Evolutionary conservation across 495 filamentous ascomycete genomes (phyloP), one percentile per base, ranked within the genome.

Genomic region (Emericellopsis terricola): DNA sequence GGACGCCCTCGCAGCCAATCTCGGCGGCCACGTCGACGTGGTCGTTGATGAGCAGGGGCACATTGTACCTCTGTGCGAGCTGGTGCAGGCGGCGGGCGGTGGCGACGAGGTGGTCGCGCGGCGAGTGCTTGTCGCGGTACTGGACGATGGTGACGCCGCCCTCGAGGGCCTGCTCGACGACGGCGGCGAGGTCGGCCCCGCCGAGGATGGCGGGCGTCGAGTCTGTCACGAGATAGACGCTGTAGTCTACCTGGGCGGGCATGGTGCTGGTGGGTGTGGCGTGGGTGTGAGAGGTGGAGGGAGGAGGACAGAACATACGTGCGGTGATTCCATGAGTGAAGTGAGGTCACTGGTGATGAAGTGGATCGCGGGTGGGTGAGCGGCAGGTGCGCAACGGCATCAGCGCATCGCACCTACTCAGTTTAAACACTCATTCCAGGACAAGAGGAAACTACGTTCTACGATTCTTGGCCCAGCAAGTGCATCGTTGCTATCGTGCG

Each of bases 21-120:
- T 82, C 89, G 18, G 89, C 61, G 15, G 84, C 85, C 13, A 97
- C 81, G 57, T 92, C 86, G 4, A 93, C 66, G n/a, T 85, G 78
- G 53, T 97, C 89, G 50, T 97, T 94, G 57, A 97, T 86, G 24
- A 97, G 56, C 31, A 97, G 64, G 18, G 87, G 89, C 0, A 94
- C 73, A 13, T 64, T 56, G 43, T 78, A 62, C n/a, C 45, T 55
- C 40, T 57, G 54, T 8, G 81, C 85, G 30, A 92, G 58, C 9
- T 61, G 44, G 51, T 85, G 81, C 24, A 94, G 62, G 41, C 58
- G 62, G 40, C 60, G 63, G n/a, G 71, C 85, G 19, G 65, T 81
- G n/a, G 58, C 49, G 15, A 94, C 68, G 37, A 89, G 64, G 15
- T 61, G 61, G 4, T 63, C 75, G 0, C 85, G 92, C 36, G 84